phyloP scores from a whole-genome alignment of 441 rosid species.

The Raphanus hybrid region DNA sequence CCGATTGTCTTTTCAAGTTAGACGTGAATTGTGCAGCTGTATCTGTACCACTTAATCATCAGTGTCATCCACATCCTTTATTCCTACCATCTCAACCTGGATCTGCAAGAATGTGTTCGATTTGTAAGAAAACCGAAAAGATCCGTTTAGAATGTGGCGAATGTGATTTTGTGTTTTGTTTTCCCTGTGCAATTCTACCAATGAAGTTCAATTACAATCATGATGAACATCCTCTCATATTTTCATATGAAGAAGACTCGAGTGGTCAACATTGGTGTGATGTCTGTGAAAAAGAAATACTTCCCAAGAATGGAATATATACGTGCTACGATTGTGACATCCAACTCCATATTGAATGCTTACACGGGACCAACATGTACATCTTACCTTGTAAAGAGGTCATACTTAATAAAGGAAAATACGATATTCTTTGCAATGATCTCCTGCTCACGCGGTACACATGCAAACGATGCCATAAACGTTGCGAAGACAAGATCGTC shows the following conservation, averaged over 20 bases:
- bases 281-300: neutral
- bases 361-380: neutral
- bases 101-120: neutral
- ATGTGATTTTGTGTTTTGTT: constrained; percentile 21
- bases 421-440: neutral
- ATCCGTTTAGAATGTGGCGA: neutral
- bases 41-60: neutral
- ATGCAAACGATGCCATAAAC: neutral
- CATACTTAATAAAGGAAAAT: neutral
- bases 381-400: neutral
- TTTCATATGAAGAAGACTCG: neutral
- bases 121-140: neutral
- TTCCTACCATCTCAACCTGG: neutral
- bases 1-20: neutral
- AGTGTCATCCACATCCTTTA: neutral
- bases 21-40: neutral
- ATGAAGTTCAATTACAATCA: neutral
- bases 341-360: neutral
- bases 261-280: neutral
- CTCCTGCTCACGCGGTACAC: neutral
- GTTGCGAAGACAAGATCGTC: neutral
- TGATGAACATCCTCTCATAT: constrained; percentile 11
- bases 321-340: neutral
- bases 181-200: constrained; percentile 5
- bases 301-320: neutral